phyloP scores from a whole-genome alignment of 2,329 filamentous ascomycete genomes.

The Nothophoma quercina region DNA sequence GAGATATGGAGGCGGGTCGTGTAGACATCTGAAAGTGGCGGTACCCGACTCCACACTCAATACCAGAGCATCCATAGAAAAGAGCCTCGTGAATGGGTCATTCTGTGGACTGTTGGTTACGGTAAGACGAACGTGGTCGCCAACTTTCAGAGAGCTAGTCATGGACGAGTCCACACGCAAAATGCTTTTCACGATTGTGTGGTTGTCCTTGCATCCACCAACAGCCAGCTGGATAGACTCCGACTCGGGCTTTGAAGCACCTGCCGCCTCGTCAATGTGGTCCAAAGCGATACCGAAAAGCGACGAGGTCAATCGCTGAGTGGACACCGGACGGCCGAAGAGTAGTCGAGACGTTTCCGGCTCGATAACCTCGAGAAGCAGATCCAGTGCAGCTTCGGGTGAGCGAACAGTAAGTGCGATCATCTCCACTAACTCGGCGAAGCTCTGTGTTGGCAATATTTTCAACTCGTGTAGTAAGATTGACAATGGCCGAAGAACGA shows the following conservation, averaged over 20 bases:
- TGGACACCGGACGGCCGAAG: conserved; percentile 31
- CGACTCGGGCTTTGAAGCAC: conserved; percentile 13
- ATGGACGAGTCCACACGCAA: conserved; percentile 29
- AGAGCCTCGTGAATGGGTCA: conserved; percentile 30
- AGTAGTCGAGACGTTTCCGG: conserved; percentile 39
- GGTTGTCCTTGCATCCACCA: conserved; percentile 18
- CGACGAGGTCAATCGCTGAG: conserved; percentile 44
- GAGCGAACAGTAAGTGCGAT: conserved; percentile 42
- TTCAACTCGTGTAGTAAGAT: conserved; percentile 33
- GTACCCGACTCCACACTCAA: conserved; percentile 38
- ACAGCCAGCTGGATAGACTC: conserved; percentile 20
- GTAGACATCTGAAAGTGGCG: conserved; percentile 49
- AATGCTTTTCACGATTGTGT: conserved; percentile 23
- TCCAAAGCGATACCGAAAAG: conserved; percentile 51
- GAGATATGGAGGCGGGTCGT: conserved; percentile 50
- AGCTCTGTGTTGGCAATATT: conserved; percentile 32
- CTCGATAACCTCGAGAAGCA: conserved; percentile 47
- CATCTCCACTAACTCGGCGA: conserved; percentile 44
- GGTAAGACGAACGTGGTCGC: conserved; percentile 47
- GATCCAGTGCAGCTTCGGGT: conserved; percentile 42
- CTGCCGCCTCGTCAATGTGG: conserved; percentile 49
- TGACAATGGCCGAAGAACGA: conserved; percentile 39
- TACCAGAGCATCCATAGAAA: conserved; percentile 53
- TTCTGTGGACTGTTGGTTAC: conserved; percentile 46
- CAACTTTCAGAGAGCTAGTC: conserved; percentile 22